A percentile compares a stretch with the other conserved stretches of the same genome.
Evolutionary conservation across 345 rosid genomes (phyloP).

Genomic region (Citrus australasica): DNA sequence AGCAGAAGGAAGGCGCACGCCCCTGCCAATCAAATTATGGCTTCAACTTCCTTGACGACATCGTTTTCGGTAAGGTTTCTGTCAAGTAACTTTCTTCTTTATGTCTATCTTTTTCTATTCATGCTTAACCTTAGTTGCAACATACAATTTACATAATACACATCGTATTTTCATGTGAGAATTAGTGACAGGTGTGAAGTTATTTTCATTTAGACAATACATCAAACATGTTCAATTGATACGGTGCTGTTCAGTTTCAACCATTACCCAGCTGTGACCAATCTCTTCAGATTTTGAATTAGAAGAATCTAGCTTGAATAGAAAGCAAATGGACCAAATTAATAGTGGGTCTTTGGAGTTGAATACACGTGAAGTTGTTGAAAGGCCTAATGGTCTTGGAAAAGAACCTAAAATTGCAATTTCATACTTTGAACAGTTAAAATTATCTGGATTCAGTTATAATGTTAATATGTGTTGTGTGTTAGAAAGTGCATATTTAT

Average conservation of each 20-base stretch:
- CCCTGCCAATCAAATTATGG: not conserved
- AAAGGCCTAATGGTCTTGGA: slow-evolving; percentile 26
- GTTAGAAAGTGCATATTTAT: too few species aligned
- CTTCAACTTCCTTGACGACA: not conserved
- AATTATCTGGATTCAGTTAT: slow-evolving; percentile 31
- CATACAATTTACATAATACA: not conserved
- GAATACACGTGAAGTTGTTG: slow-evolving; percentile 23
- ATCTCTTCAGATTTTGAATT: slow-evolving; percentile 16
- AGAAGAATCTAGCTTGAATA: slow-evolving; percentile 11
- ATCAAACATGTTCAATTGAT: slow-evolving; percentile 11
- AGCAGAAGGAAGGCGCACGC: not conserved
- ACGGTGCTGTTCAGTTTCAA: slow-evolving; percentile 24
- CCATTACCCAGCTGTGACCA: slow-evolving; percentile 23
- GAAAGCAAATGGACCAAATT: slow-evolving; percentile 6
- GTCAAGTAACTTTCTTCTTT: not conserved
- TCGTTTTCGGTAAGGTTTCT: not conserved
- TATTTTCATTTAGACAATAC: slow-evolving; percentile 16
- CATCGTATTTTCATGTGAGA: slow-evolving; percentile 22
- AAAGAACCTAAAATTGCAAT: slow-evolving; percentile 46
- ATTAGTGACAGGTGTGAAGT: slow-evolving; percentile 11
- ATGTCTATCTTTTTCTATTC: not conserved
- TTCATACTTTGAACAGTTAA: slow-evolving; percentile 33
- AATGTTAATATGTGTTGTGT: slow-evolving; percentile 38
- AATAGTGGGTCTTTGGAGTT: slow-evolving; percentile 19
- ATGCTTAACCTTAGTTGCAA: not conserved